phyloP scores from a whole-genome alignment of 768 basidiomycete genomes.

The Megacollybia marginata region DNA sequence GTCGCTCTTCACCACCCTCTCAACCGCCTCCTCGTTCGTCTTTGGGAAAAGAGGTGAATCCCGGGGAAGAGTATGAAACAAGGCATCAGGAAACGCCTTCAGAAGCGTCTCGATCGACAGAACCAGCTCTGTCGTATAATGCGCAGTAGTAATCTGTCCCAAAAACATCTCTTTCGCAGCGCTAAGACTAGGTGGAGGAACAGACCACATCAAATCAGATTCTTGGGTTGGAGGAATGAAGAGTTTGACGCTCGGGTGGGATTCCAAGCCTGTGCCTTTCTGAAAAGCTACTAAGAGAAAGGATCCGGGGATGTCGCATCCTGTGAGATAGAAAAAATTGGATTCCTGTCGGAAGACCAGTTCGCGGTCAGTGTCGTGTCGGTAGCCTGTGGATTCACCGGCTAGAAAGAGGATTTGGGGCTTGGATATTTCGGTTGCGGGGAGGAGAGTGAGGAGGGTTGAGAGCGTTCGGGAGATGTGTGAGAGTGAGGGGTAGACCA shows the following conservation, averaged over 20 bases:
- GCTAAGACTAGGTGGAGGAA: constrained; percentile 63
- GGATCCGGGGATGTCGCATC: constrained; percentile 67
- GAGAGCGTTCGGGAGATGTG: no score
- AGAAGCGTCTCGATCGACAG: constrained; percentile 38
- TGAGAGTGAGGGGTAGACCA: no score
- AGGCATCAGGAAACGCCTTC: constrained; percentile 42
- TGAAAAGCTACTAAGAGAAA: constrained; percentile 57
- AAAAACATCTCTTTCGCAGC: constrained; percentile 34
- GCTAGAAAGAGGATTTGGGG: constrained; percentile 65
- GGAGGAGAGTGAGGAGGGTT: no score
- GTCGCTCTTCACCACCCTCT: constrained; percentile 24
- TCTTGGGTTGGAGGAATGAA: constrained; percentile 68
- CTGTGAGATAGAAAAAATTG: constrained; percentile 86
- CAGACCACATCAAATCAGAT: constrained; percentile 82
- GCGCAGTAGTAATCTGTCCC: constrained; percentile 53
- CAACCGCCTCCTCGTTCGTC: constrained; percentile 35
- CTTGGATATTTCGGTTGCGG: constrained; percentile 23
- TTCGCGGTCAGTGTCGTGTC: constrained; percentile 85
- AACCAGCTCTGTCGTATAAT: constrained; percentile 38
- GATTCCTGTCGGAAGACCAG: constrained; percentile 73
- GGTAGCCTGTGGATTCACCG: constrained; percentile 51
- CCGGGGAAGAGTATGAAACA: constrained; percentile 67
- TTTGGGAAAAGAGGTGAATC: constrained; percentile 49
- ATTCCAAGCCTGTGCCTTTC: constrained; percentile 36
- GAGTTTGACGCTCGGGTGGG: constrained; percentile 33